Conservation (phyloP, 345 rosid species). For the Citrus sp. region DNA sequence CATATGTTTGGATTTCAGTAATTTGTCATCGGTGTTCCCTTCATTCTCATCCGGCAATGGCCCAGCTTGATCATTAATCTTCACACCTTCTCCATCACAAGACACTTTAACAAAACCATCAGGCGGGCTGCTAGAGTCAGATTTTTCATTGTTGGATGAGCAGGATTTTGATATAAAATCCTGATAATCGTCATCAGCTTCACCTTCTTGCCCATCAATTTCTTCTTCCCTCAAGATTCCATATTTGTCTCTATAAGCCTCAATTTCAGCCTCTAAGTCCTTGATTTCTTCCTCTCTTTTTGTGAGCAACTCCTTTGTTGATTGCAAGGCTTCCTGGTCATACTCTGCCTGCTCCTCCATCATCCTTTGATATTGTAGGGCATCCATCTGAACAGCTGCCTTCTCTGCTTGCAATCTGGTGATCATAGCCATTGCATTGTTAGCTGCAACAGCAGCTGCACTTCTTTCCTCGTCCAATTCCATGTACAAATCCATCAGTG, state of each 20-base stretch:
- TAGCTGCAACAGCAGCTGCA: conserved; percentile 90
- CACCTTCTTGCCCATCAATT: conserved; percentile 22
- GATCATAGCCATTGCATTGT: conserved; percentile 94
- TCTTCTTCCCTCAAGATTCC: conserved; percentile 45
- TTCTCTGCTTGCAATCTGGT: conserved; percentile 85
- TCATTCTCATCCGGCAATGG: conserved; percentile 11
- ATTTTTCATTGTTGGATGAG: conserved; percentile 23
- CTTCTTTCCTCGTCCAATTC: conserved; percentile 89
- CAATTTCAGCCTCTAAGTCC: conserved; percentile 59
- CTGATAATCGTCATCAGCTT: conserved; percentile 20
- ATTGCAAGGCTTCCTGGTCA: conserved; percentile 81
- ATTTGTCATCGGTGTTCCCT: conserved; percentile 10
- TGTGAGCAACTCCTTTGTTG: conserved; percentile 38
- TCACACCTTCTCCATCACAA: conserved; percentile 16
- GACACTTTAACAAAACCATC: conserved; percentile 17
- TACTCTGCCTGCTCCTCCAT: conserved; percentile 98
- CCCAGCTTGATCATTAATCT: neutral
- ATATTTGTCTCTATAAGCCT: conserved; percentile 53
- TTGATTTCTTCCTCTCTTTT: conserved; percentile 65
- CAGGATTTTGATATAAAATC: conserved; percentile 16
- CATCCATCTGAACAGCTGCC: conserved; percentile 96
- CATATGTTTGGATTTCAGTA: conserved; percentile 6
- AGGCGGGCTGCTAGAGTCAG: conserved; percentile 16
- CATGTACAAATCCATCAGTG: conserved; percentile 77
- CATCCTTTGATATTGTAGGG: conserved; percentile 95